Base-by-base conservation (phyloP, 257 asterid genomes). In the Scutellaria baicalensis region DNA sequence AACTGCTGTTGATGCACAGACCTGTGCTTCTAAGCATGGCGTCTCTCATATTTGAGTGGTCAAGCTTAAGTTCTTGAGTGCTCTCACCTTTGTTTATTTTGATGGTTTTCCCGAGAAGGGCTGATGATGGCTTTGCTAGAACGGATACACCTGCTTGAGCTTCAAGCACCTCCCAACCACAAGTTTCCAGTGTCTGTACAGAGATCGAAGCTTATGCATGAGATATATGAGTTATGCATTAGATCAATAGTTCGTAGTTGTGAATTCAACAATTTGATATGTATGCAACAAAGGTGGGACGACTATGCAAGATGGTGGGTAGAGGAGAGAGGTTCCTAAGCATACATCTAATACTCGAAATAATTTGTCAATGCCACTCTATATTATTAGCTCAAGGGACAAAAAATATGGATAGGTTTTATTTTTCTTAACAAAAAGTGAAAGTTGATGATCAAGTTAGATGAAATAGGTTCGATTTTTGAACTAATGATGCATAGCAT, bases 111-210 rank as follows among this genome's bases (percentile, higher is more conserved):
- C 97, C 98, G 0, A 88, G 84, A 75, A 84, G 86, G 36, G 88
- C 84, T 31, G 89, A 75, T 31, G 89, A 75, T 60, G 98, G 95
- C 81, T 89, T 91, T 60, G 95, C 98, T 56, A 89, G 80, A 48
- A 94, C 27, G 4, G 97, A 94, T 35, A 89, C 83, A 3, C 98
- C 99, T 0, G 87, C 86, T 64, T 85, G 85, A 69, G 97, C 89
- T 14, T 88, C 92, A 3, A 94, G 83, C 52, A 94, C 96, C 48
- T 89, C 88, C 99, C 99, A 94, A 17, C 99, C 98, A 69, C 84
- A 78, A 13, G 71, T 79, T 81, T 81, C 95, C 13, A 94, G 86
- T 36, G 85, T 77, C 97, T 93, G 89, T 60, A 47, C 56, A 48
- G 9, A 80, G 62, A 77, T 55, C 60, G 70, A 59, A 66, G 65